Percentiles rank a stretch among this genome's conserved stretches.
Conservation (phyloP, 2,329 filamentous ascomycete genomes). For the Alternaria alternata region DNA sequence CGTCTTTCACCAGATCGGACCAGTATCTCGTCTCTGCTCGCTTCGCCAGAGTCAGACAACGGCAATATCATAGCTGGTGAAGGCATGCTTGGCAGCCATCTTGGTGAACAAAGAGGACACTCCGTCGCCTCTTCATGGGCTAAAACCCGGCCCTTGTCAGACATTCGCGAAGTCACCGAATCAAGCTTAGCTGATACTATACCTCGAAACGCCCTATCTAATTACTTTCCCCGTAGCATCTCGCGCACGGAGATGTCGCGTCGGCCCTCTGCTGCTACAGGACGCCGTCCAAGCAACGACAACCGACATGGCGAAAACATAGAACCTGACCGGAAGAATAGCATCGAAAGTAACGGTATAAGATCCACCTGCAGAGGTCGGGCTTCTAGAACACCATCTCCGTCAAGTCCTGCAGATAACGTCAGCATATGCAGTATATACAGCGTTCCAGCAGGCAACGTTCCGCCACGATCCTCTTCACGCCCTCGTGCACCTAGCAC, state of each 20-base stretch:
- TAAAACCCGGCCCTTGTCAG: slow-evolving; percentile 56
- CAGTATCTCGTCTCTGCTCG: slow-evolving; percentile 18
- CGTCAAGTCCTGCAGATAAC: slow-evolving; percentile 43
- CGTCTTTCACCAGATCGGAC: slow-evolving; percentile 29
- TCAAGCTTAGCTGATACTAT: slow-evolving; percentile 55
- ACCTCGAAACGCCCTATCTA: slow-evolving; percentile 38
- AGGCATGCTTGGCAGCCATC: slow-evolving; percentile 39
- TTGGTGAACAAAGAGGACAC: slow-evolving; percentile 36
- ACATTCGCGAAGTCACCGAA: slow-evolving; percentile 61
- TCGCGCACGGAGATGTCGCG: slow-evolving; percentile 42
- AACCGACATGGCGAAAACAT: slow-evolving; percentile 37
- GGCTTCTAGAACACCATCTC: slow-evolving; percentile 44
- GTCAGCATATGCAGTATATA: slow-evolving; percentile 55
- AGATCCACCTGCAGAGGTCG: slow-evolving; percentile 37
- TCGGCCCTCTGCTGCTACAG: slow-evolving; percentile 44
- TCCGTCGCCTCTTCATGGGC: slow-evolving; percentile 42
- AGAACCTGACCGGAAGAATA: slow-evolving; percentile 40
- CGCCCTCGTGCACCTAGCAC: slow-evolving; percentile 37
- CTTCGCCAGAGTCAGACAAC: slow-evolving; percentile 20
- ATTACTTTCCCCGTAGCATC: slow-evolving; percentile 30
- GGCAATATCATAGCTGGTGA: slow-evolving; percentile 21
- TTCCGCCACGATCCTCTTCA: slow-evolving; percentile 59
- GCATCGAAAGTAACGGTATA: slow-evolving; percentile 37
- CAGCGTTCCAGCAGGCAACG: slow-evolving; percentile 55
- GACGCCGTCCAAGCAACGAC: slow-evolving; percentile 42